phyloP scores from a whole-genome alignment of 768 basidiomycete species.

The Megacollybia marginata region DNA sequence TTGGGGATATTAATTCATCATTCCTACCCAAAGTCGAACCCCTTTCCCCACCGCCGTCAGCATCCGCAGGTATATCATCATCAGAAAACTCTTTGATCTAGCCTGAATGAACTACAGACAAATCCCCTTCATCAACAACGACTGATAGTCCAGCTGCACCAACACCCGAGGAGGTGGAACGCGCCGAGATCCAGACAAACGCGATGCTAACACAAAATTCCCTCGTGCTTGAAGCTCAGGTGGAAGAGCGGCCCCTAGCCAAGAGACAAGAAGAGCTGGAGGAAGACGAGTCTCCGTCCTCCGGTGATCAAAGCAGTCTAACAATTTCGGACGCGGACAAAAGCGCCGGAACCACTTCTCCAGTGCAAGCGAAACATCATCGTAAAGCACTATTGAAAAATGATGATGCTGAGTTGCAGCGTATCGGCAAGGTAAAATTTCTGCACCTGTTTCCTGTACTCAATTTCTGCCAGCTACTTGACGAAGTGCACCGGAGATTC shows the following conservation, averaged over 20 bases:
- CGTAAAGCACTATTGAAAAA: conserved; percentile 81
- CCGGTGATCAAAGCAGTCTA: conserved; percentile 8
- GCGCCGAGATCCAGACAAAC: conserved; percentile 36
- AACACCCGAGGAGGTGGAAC: conserved; percentile 34
- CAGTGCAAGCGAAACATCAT: conserved; percentile 30
- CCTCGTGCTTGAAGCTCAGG: conserved; percentile 72
- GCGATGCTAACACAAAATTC: conserved; percentile 65
- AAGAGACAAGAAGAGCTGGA: conserved; percentile 79
- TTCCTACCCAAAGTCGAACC: conserved; percentile 80
- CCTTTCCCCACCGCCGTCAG: conserved; percentile 27
- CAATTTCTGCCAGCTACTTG: conserved; percentile 54
- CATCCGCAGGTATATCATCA: conserved; percentile 3
- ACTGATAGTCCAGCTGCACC: conserved; percentile 12
- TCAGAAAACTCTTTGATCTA: too few species aligned
- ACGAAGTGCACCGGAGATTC: conserved; percentile 71
- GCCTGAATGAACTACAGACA: neutral
- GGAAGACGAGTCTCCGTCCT: conserved; percentile 30
- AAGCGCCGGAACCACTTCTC: conserved; percentile 4
- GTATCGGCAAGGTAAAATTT: conserved; percentile 62
- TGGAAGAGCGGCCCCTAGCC: conserved; percentile 80
- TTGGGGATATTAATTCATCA: conserved; percentile 96
- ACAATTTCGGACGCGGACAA: conserved; percentile 7
- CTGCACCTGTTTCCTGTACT: neutral
- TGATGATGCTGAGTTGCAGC: conserved; percentile 73
- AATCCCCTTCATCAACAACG: conserved; percentile 9